Evolutionary conservation across 768 basidiomycete genomes (phyloP).

Genomic region (Mycena leptocephala): DNA sequence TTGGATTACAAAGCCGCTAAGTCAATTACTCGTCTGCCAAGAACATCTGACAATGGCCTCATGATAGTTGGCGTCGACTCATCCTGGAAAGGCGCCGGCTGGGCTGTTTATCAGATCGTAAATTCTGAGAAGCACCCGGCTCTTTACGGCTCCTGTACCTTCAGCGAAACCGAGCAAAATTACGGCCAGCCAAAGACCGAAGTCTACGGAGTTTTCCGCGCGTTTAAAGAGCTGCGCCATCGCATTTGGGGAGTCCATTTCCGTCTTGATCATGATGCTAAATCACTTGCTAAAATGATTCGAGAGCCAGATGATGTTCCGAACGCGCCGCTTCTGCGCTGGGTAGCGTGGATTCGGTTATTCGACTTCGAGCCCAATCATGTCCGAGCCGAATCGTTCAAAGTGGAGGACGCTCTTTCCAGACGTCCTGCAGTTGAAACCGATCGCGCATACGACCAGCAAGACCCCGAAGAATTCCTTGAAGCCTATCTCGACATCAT

Average conservation of each 20-base stretch:
- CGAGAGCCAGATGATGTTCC: conserved; percentile 52
- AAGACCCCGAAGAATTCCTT: conserved; percentile 49
- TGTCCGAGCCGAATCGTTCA: conserved; percentile 45
- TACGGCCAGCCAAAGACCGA: conserved; percentile 58
- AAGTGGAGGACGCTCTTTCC: conserved; percentile 53
- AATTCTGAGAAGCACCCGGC: conserved; percentile 41
- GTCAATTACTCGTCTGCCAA: conserved; percentile 7
- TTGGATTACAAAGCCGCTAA: conserved; percentile 49
- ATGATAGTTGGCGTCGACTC: conserved; percentile 55
- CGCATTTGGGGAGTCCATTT: conserved; percentile 51
- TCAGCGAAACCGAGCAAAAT: conserved; percentile 46
- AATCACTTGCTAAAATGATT: conserved; percentile 56
- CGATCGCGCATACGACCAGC: conserved; percentile 29
- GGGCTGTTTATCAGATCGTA: conserved; percentile 50
- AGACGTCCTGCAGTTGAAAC: conserved; percentile 14
- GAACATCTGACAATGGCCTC: conserved; percentile 37
- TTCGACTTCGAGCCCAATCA: conserved; percentile 57
- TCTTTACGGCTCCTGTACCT: conserved; percentile 52
- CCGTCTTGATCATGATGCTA: conserved; percentile 52
- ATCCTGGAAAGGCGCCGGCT: conserved; percentile 50
- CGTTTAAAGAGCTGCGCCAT: conserved; percentile 47
- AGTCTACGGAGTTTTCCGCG: conserved; percentile 54
- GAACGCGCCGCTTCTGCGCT: conserved; percentile 53
- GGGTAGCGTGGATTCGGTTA: conserved; percentile 53
- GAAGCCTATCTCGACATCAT: conserved; percentile 39